These are phyloP conservation scores for Daedalea quercina DNA, from an alignment of 768 basidiomycete species.

Conservation along the genomic window DNA sequence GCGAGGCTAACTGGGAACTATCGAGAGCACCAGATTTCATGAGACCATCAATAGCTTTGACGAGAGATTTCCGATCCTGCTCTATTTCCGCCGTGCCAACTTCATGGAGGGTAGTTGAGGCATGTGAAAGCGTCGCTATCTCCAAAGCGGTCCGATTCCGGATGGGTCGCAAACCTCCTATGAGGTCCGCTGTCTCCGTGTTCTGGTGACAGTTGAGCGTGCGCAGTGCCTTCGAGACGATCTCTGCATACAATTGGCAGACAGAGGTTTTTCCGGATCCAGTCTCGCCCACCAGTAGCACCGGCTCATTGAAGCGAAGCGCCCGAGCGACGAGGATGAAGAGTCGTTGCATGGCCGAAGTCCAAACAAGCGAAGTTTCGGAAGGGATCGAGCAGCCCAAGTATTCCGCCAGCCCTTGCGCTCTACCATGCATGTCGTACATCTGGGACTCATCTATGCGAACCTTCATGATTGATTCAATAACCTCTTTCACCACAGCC, in stretches of 20 bases:
- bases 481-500: conserved; percentile 82
- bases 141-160: conserved; percentile 62
- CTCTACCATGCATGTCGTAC: conserved; percentile 49
- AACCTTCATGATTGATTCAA: conserved; percentile 87
- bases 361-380: conserved; percentile 71
- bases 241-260: conserved; percentile 82
- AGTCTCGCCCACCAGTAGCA: conserved; percentile 94
- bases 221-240: conserved; percentile 51
- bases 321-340: conserved; percentile 83
- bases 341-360: conserved; percentile 84
- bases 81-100: conserved; percentile 25
- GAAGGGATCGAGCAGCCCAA: conserved; percentile 52
- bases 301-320: conserved; percentile 85
- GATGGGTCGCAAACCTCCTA: conserved; percentile 86
- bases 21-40: conserved; percentile 26
- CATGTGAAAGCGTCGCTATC: conserved; percentile 42
- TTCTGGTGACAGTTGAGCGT: conserved; percentile 95
- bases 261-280: conserved; percentile 97
- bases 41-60: conserved; percentile 17
- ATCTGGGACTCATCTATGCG: conserved; percentile 64
- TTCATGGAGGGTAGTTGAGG: conserved; percentile 31
- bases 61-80: conserved; percentile 21
- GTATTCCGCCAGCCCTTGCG: conserved; percentile 35
- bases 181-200: conserved; percentile 94
- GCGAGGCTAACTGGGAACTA: conserved; percentile 20